Percentiles rank a stretch among this genome's conserved stretches.
These are phyloP conservation scores for Pholiota conissans DNA, from an alignment of 768 basidiomycete species.

Conservation along the genomic window DNA sequence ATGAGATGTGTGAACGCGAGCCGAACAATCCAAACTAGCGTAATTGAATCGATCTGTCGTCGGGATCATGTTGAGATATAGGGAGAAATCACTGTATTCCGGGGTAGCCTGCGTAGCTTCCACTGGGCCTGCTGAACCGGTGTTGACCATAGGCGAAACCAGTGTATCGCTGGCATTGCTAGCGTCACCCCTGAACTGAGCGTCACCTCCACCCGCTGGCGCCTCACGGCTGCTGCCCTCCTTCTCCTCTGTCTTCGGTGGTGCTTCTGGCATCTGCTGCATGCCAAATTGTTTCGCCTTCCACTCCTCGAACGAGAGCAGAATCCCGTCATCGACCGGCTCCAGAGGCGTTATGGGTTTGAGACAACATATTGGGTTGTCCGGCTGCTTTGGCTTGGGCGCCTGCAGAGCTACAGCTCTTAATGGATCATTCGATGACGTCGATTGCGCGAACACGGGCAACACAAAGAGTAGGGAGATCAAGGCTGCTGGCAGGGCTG, in stretches of 20 bases:
- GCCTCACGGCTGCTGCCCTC: conserved; percentile 20
- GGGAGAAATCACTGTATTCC: conserved; percentile 44
- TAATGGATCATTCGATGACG: conserved; percentile 59
- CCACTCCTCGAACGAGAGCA: conserved; percentile 89
- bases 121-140: background rate
- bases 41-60: conserved; percentile 92
- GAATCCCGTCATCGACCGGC: conserved; percentile 56
- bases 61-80: conserved; percentile 60
- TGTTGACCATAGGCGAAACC: conserved; percentile 2
- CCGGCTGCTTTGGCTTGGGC: conserved; percentile 44
- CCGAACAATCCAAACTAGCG: conserved; percentile 89
- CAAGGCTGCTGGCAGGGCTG: conserved; percentile 30
- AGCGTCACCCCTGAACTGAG: conserved; percentile 5
- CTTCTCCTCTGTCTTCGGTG: conserved; percentile 25
- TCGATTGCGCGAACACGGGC: conserved; percentile 31
- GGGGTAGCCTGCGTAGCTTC: conserved; percentile 17
- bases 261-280: conserved; percentile 32
- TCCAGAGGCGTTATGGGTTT: conserved; percentile 51
- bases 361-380: conserved; percentile 69
- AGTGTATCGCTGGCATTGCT: conserved; percentile 3
- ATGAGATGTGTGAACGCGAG: conserved; percentile 85
- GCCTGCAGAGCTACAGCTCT: conserved; percentile 47
- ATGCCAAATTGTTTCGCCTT: conserved; percentile 61
- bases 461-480: conserved; percentile 37
- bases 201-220: background rate